A percentile compares a stretch with the other conserved stretches of the same genome.
Conservation (phyloP, 129 eudicot genomes). For the Chrysanthemum makinoi region DNA sequence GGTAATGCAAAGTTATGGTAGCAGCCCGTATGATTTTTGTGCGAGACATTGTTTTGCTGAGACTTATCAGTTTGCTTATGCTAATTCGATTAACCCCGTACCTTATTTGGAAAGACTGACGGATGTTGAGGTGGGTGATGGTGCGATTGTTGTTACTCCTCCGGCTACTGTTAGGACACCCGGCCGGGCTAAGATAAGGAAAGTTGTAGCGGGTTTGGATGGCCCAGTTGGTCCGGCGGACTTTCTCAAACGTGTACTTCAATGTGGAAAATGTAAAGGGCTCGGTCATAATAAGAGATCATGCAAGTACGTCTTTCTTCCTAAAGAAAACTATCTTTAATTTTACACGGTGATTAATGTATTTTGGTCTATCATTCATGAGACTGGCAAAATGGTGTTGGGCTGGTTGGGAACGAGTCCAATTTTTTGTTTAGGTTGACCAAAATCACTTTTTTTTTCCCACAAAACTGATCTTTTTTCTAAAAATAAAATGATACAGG, state of each 20-base stretch:
- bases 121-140: constrained; percentile 30
- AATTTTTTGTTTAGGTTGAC: no score
- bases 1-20: constrained; percentile 22
- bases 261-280: constrained; percentile 38
- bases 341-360: not conserved
- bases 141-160: constrained; percentile 32
- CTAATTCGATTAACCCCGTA: constrained; percentile 34
- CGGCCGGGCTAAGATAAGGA: constrained; percentile 28
- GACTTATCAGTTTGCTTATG: constrained; percentile 27
- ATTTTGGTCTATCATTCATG: not conserved
- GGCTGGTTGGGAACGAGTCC: no score
- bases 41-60: constrained; percentile 23
- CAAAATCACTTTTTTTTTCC: no score
- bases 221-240: constrained; percentile 42
- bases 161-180: constrained; percentile 30
- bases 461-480: no score
- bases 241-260: constrained; percentile 40
- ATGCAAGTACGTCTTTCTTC: constrained; percentile 32
- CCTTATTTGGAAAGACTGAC: constrained; percentile 24
- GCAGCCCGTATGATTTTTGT: constrained; percentile 33
- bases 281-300: constrained; percentile 41
- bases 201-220: constrained; percentile 23
- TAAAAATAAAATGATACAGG: no score
- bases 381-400: not conserved
- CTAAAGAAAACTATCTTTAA: not conserved